A percentile compares a stretch with the other conserved stretches of the same genome.
Conservation (phyloP, 2,329 filamentous ascomycete species). For the Talaromyces sp. region DNA sequence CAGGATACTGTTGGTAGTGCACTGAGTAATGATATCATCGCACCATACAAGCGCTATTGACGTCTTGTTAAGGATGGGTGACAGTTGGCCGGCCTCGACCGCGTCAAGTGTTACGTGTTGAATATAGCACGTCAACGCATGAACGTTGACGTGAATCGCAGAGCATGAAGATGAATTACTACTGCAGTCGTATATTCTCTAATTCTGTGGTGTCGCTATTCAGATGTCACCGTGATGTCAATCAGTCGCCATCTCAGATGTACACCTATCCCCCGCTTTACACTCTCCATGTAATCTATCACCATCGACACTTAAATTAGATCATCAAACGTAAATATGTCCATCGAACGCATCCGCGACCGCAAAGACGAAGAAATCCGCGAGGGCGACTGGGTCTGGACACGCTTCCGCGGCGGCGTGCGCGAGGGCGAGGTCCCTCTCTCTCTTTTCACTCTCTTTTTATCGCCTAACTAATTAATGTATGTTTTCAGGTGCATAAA, state of each 20-base stretch:
- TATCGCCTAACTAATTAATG: background rate
- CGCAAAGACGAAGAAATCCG: constrained; percentile 18
- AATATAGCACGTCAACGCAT: background rate
- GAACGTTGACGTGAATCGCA: background rate
- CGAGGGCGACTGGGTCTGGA: constrained; percentile 20
- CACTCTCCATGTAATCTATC: background rate
- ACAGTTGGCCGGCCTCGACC: no score
- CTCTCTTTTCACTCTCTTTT: background rate
- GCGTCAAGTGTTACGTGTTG: background rate
- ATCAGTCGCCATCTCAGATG: background rate
- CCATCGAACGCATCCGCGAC: constrained; percentile 16
- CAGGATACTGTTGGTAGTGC: no score
- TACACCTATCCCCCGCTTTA: background rate
- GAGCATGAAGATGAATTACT: background rate
- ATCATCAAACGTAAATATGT: constrained; percentile 15
- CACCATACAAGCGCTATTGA: background rate
- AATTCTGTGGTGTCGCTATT: background rate
- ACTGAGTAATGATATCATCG: background rate
- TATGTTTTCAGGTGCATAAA: constrained; percentile 15
- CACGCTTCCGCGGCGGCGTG: constrained; percentile 18
- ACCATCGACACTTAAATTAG: background rate
- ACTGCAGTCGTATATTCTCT: background rate
- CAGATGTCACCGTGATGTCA: constrained; percentile 1
- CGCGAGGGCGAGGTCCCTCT: constrained; percentile 5
- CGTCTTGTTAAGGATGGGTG: background rate